Conservation (phyloP, 371 early-diverging fungal species). For the Coemansia sp. region DNA sequence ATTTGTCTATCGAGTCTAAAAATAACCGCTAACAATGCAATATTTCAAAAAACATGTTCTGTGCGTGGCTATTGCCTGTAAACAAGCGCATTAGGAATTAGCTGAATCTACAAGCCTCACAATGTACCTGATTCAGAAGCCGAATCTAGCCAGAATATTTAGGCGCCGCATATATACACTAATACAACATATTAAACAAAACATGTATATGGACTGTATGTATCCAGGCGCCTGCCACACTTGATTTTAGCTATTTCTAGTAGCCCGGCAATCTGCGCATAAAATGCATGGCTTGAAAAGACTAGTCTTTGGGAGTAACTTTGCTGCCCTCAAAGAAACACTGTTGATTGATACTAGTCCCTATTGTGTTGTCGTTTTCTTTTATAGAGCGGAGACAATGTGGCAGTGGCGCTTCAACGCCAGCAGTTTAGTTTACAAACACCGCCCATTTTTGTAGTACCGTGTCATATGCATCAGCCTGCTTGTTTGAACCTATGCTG, state of each 20-base stretch:
- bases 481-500: not conserved
- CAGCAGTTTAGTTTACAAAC: not conserved
- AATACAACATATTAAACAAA: not conserved
- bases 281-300: not conserved
- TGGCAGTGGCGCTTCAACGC: not conserved
- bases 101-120: not conserved
- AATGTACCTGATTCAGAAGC: not conserved
- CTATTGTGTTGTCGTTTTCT: not conserved
- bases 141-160: not conserved
- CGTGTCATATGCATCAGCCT: conserved; percentile 1
- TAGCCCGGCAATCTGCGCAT: not conserved
- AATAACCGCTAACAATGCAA: not conserved
- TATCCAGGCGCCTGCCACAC: not conserved
- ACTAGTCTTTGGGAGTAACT: not conserved
- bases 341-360: not conserved
- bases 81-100: conserved; percentile 11
- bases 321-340: not conserved
- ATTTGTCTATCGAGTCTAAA: not conserved
- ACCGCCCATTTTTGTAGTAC: not conserved
- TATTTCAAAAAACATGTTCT: not conserved
- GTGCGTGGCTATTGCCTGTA: not conserved
- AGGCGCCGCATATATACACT: not conserved
- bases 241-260: not conserved
- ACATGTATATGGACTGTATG: not conserved
- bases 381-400: conserved; percentile 4